Base-by-base conservation (phyloP, 768 basidiomycete genomes). In the Lactarius deliciosus region DNA sequence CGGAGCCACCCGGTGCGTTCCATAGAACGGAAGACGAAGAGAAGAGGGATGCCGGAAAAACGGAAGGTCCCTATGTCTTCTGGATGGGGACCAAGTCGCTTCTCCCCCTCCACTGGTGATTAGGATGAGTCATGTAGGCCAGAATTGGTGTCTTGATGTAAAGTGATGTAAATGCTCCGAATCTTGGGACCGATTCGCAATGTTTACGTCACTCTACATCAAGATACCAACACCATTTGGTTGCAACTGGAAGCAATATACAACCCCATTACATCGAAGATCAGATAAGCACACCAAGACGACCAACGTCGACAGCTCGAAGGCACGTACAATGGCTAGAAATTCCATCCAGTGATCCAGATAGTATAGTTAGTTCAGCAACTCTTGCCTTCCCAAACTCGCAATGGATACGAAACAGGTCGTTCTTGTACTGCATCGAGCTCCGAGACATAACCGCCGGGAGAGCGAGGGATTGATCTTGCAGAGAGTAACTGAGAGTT, bases 1-100 rank as follows among this genome's bases (percentile, higher is more conserved):
- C 45, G 6, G 60, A 66, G n/a, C 56, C 15, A 32, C 65, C 56
- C 0, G 18, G 16, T 32, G 40, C 60, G 18, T 69, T 57, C 22
- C 8, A 8, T 45, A 9, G 18, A 45, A 45, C 43, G 43, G 20
- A 45, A 20, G 20, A 45, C 43, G 43, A n/a, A 45, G 7, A 45
- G 8, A 45, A n/a, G 43, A 45, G 20, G 20, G 2, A 45, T n/a
- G 43, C 20, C 20, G 8, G 43, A 20, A n/a, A 45, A 45, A n/a
- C 6, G 43, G 18, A 45, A 7, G 43, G 18, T 40, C 38, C 5
- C 0, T 15, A 15, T 40, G 38, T 5, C 13, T 5, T 38, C 36
- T 38, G 13, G 11, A 13, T 38, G 36, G 36, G 13, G 38, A 15
- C 13, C 38, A 15, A 15, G 38, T 40, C 15, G 13, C 5, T 40